phyloP scores from a whole-genome alignment of 495 filamentous ascomycete species.

The Hypoxylon crocopeplum region DNA sequence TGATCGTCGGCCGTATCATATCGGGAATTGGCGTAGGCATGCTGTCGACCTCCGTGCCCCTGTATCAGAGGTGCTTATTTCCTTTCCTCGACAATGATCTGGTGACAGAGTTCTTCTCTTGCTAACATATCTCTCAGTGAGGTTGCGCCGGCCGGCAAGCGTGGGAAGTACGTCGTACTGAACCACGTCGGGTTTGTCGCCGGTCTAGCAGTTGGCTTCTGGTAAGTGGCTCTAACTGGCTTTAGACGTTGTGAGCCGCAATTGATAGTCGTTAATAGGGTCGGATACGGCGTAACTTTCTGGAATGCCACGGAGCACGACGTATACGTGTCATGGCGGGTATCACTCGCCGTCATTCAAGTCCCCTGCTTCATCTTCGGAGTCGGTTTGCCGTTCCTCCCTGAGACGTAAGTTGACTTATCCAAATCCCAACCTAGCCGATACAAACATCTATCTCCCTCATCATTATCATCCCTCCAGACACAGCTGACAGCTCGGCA shows the following conservation, averaged over 20 bases:
- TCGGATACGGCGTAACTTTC: slow-evolving; percentile 54
- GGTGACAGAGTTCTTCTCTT: neutral
- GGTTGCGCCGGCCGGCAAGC: slow-evolving; percentile 57
- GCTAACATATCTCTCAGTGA: slow-evolving; percentile 47
- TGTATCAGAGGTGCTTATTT: slow-evolving; percentile 59
- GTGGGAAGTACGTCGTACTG: slow-evolving; percentile 62
- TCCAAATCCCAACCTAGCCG: neutral
- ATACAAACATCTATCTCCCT: too few relatives aligned
- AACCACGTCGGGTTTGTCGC: slow-evolving; percentile 64
- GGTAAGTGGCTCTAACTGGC: slow-evolving; percentile 45
- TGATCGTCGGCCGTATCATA: slow-evolving; percentile 59
- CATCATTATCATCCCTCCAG: neutral
- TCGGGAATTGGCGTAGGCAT: slow-evolving; percentile 59
- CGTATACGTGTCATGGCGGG: slow-evolving; percentile 51
- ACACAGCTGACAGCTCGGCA: neutral
- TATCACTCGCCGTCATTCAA: slow-evolving; percentile 52
- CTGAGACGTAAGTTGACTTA: slow-evolving; percentile 52
- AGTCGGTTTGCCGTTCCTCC: slow-evolving; percentile 54
- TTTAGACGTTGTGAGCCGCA: too few relatives aligned
- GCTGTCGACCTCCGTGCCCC: slow-evolving; percentile 61
- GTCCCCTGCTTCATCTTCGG: slow-evolving; percentile 54
- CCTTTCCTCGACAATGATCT: neutral
- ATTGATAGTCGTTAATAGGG: slow-evolving; percentile 34
- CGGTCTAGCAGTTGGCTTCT: slow-evolving; percentile 60
- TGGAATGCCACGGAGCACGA: slow-evolving; percentile 43